Conservation (phyloP, 805 yeast species). For the Saccharomycopsis selenospora region DNA sequence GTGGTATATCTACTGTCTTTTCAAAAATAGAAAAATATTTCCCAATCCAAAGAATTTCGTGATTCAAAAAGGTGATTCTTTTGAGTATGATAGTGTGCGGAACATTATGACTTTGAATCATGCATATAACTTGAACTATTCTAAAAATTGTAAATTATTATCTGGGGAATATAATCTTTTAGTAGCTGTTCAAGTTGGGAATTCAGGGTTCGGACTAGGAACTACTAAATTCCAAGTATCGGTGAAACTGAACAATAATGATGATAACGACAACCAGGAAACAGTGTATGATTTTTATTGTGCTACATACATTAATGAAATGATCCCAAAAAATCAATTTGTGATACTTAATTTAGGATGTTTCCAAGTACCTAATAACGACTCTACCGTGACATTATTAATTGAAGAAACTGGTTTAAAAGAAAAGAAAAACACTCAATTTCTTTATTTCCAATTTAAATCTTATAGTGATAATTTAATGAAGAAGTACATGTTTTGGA, state of each 20-base stretch:
- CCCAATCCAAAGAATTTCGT: slow-evolving; percentile 39
- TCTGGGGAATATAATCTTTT: slow-evolving; percentile 24
- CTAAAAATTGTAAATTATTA: slow-evolving; percentile 13
- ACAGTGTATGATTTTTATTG: slow-evolving; percentile 34
- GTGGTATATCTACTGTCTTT: slow-evolving; percentile 44
- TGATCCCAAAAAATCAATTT: slow-evolving; percentile 46
- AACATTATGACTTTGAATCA: slow-evolving; percentile 12
- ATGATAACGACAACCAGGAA: slow-evolving; percentile 23
- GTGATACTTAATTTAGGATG: slow-evolving; percentile 45
- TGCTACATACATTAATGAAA: slow-evolving; percentile 49
- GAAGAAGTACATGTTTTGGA: slow-evolving; percentile 5
- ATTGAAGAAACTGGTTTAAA: slow-evolving; percentile 54
- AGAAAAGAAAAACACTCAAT: slow-evolving; percentile 44
- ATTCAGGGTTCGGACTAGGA: slow-evolving; percentile 39
- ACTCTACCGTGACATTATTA: slow-evolving; percentile 32
- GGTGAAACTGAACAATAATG: too few species aligned
- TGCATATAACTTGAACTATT: slow-evolving; percentile 14
- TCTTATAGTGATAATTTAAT: not conserved
- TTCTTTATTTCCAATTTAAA: slow-evolving; percentile 35
- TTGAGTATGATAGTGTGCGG: slow-evolving; percentile 3
- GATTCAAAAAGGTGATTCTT: slow-evolving; percentile 22
- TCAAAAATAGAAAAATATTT: slow-evolving; percentile 45
- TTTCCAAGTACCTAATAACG: slow-evolving; percentile 29
- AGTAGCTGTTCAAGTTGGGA: slow-evolving; percentile 18
- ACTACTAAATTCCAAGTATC: slow-evolving; percentile 47